These are phyloP conservation scores for Podila epigama DNA, from an alignment of 192 early-diverging fungal species.

Conservation along the genomic window DNA sequence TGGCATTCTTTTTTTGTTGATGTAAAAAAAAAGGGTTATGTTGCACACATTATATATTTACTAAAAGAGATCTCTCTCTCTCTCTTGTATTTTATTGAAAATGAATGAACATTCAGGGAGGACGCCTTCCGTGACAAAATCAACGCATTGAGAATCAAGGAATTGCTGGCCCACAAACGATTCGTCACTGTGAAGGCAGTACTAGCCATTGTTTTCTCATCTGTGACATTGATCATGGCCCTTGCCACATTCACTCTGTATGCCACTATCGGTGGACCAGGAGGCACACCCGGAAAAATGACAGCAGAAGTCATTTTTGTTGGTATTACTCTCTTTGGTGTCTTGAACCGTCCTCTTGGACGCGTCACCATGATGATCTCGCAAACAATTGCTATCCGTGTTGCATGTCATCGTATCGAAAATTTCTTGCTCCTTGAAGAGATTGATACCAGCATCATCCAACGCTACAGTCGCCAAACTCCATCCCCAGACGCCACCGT, in stretches of 20 bases:
- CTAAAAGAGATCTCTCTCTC: not conserved
- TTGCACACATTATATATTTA: not conserved
- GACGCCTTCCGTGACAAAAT: constrained; percentile 9
- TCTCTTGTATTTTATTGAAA: no score
- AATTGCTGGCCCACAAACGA: not conserved
- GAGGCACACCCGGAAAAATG: constrained; percentile 58
- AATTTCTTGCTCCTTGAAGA: constrained; percentile 81
- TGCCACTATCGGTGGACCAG: constrained; percentile 50
- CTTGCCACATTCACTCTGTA: constrained; percentile 9
- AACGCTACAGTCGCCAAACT: not conserved
- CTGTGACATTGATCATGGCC: constrained; percentile 21
- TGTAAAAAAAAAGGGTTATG: not conserved
- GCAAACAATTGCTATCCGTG: constrained; percentile 76
- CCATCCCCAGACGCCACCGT: not conserved
- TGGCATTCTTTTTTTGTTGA: no score
- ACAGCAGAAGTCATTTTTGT: constrained; percentile 80
- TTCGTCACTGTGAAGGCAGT: not conserved
- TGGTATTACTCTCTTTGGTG: constrained; percentile 86
- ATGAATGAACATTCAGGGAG: constrained; percentile 1
- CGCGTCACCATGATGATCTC: constrained; percentile 81
- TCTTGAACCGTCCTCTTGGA: constrained; percentile 86
- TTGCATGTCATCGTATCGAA: constrained; percentile 79
- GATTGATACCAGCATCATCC: constrained; percentile 40
- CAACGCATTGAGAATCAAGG: constrained; percentile 1
- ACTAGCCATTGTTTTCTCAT: constrained; percentile 35